Evolutionary conservation across 148 eudicot genomes (phyloP).

Genomic region (Fagopyrum esculentum): DNA sequence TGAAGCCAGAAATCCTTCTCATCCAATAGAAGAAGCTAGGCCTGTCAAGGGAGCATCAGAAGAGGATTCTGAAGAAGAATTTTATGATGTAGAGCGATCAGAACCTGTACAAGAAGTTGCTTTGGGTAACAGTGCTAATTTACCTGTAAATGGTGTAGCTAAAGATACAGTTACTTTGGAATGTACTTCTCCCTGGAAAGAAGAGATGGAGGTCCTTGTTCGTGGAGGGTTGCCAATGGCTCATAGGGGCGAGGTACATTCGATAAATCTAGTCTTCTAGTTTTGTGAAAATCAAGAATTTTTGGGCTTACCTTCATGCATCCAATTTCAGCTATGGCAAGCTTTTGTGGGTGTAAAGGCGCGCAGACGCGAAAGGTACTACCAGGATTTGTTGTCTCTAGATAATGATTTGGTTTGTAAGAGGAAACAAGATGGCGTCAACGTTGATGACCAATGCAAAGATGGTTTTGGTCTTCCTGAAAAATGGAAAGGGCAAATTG

Average conservation of each 20-base stretch:
- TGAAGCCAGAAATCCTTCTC: constrained; percentile 29
- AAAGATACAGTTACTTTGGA: constrained; percentile 27
- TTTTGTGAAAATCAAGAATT: background rate
- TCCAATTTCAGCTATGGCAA: constrained; percentile 82
- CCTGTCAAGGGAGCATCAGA: constrained; percentile 50
- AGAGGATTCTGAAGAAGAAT: constrained; percentile 97
- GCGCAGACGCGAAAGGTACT: constrained; percentile 71
- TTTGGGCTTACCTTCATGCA: constrained; percentile 4
- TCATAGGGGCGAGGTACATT: constrained; percentile 83
- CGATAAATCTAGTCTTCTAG: background rate
- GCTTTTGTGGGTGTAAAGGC: constrained; percentile 92
- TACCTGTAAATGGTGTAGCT: constrained; percentile 17
- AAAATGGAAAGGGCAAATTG: constrained; percentile 96
- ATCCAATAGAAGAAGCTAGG: constrained; percentile 43
- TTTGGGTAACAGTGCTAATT: constrained; percentile 29
- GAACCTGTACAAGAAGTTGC: constrained; percentile 49
- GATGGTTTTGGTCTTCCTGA: constrained; percentile 40
- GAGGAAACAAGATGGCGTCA: constrained; percentile 28
- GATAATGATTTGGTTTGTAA: constrained; percentile 27
- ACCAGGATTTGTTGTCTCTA: constrained; percentile 57
- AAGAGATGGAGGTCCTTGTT: constrained; percentile 89
- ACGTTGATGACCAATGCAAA: constrained; percentile 25
- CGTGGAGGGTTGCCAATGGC: constrained; percentile 99
- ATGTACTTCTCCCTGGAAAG: constrained; percentile 54
- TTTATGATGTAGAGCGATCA: constrained; percentile 84